phyloP scores from a whole-genome alignment of 2,329 filamentous ascomycete genomes.

The Bipolaris oryzae region DNA sequence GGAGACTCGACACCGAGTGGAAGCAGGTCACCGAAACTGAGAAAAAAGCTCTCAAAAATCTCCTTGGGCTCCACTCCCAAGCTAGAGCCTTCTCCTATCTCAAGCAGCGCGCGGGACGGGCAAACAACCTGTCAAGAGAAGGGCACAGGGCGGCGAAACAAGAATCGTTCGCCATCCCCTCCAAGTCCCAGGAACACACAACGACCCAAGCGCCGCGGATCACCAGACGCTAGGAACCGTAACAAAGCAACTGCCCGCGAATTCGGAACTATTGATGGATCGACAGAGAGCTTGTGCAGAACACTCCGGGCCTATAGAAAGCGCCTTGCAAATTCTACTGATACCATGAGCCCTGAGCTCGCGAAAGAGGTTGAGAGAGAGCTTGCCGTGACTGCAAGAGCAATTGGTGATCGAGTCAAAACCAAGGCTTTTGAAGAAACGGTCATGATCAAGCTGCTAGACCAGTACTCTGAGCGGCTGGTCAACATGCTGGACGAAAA shows the following conservation, averaged over 20 bases:
- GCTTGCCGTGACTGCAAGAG: constrained; percentile 56
- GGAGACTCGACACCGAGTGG: constrained; percentile 46
- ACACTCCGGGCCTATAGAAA: constrained; percentile 65
- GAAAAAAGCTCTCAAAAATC: constrained; percentile 61
- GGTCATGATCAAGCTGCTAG: constrained; percentile 64
- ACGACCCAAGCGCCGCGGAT: constrained; percentile 52
- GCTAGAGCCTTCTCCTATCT: constrained; percentile 51
- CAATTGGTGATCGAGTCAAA: constrained; percentile 52
- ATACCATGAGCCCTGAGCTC: constrained; percentile 53
- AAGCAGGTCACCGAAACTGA: constrained; percentile 58
- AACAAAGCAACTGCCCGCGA: constrained; percentile 49
- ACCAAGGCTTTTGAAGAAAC: constrained; percentile 51
- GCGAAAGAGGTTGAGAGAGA: constrained; percentile 64
- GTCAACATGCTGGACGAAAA: constrained; percentile 76
- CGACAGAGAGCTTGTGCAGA: constrained; percentile 63
- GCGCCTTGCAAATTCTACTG: constrained; percentile 58
- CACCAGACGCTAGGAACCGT: constrained; percentile 58
- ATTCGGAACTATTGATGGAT: constrained; percentile 42
- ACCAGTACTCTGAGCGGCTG: constrained; percentile 76
- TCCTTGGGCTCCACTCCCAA: constrained; percentile 55
- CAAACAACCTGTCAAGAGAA: constrained; percentile 25
- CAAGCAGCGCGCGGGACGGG: constrained; percentile 32
- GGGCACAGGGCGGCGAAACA: constrained; percentile 35
- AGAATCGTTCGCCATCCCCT: constrained; percentile 52
- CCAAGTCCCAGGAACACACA: constrained; percentile 46